These are phyloP conservation scores for Escallonia rubra DNA, from an alignment of 129 eudicot genomes.

Conservation along the genomic window DNA sequence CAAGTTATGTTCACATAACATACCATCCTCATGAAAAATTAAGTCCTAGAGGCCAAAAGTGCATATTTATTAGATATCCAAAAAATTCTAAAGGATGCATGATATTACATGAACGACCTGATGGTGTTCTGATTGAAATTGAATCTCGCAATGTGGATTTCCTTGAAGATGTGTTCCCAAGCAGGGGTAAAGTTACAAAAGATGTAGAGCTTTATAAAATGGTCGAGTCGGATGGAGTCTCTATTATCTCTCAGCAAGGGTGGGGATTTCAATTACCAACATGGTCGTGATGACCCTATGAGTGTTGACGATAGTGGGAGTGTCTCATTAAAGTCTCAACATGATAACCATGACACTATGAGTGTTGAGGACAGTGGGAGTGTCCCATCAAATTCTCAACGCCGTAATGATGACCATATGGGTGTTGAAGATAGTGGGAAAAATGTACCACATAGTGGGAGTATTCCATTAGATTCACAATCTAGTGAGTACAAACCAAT, in stretches of 20 bases:
- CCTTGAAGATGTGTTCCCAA: not conserved
- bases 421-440: too few relatives aligned
- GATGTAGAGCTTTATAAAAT: not conserved
- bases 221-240: not conserved
- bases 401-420: too few relatives aligned
- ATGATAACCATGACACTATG: too few relatives aligned
- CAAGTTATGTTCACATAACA: not conserved
- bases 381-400: too few relatives aligned
- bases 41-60: not conserved
- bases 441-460: not conserved
- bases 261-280: not conserved
- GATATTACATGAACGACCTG: not conserved
- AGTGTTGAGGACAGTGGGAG: too few relatives aligned
- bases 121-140: not conserved
- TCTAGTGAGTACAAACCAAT: not conserved
- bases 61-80: constrained; percentile 4
- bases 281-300: not conserved
- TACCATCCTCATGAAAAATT: constrained; percentile 12
- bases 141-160: not conserved
- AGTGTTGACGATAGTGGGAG: too few relatives aligned
- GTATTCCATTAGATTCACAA: not conserved
- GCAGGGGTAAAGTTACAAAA: not conserved
- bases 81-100: constrained; percentile 10
- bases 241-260: not conserved
- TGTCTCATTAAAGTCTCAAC: too few relatives aligned